Percentiles rank a stretch among this genome's conserved stretches.
Evolutionary conservation across 2,329 filamentous ascomycete genomes (phyloP).

Genomic region (Aspergillus piperis): DNA sequence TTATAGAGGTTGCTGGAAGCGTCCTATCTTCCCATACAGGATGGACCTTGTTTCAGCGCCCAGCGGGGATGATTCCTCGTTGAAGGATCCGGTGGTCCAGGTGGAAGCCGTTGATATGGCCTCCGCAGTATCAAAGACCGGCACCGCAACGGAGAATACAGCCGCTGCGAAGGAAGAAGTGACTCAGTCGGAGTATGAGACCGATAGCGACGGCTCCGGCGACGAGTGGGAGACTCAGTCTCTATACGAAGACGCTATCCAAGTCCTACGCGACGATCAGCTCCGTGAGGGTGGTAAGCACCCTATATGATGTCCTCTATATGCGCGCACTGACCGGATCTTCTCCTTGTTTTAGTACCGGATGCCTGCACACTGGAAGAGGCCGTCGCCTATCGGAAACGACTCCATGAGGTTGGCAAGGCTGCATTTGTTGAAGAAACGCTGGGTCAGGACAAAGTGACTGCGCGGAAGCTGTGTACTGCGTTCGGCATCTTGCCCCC

Average conservation of each 20-base stretch:
- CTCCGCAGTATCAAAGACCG: conserved; percentile 18
- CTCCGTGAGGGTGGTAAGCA: conserved; percentile 52
- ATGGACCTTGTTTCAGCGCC: conserved; percentile 44
- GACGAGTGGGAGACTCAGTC: conserved; percentile 64
- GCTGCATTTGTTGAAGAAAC: conserved; percentile 74
- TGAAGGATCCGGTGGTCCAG: conserved; percentile 40
- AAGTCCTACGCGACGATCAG: conserved; percentile 58
- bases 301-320: conserved; percentile 3
- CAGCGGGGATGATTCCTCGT: conserved; percentile 33
- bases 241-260: conserved; percentile 63
- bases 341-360: conserved; percentile 35
- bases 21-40: conserved; percentile 34
- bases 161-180: conserved; percentile 34
- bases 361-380: conserved; percentile 68
- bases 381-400: conserved; percentile 66
- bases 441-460: conserved; percentile 67
- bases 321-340: conserved; percentile 3
- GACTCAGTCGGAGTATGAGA: conserved; percentile 37
- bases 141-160: conserved; percentile 27
- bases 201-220: conserved; percentile 37
- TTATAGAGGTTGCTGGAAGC: conserved; percentile 36
- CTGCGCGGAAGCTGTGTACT: conserved; percentile 79
- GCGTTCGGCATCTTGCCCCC: conserved; percentile 80
- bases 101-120: conserved; percentile 37
- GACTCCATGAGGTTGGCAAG: conserved; percentile 75